These are phyloP conservation scores for Mortierella sp. DNA, from an alignment of 371 early-diverging fungal genomes.

Conservation along the genomic window DNA sequence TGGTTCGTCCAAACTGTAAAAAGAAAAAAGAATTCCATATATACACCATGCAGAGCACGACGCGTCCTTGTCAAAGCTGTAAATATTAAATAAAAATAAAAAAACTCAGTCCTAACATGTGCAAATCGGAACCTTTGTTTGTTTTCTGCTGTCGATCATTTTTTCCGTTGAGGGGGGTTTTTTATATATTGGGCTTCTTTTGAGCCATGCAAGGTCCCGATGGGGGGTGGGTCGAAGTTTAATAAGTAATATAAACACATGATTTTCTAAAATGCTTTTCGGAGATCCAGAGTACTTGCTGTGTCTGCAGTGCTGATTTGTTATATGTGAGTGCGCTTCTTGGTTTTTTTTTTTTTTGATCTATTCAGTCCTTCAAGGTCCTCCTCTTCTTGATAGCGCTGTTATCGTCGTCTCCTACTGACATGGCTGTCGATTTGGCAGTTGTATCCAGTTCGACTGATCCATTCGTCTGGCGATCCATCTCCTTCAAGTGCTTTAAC, in stretches of 20 bases:
- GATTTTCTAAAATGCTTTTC: too few relatives aligned
- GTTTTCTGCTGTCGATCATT: too few relatives aligned
- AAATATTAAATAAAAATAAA: neutral
- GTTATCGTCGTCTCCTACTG: constrained; percentile 22
- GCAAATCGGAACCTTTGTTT: neutral
- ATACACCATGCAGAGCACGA: neutral
- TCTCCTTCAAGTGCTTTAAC: constrained; percentile 76
- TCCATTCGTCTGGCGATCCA: constrained; percentile 42
- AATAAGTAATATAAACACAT: too few relatives aligned
- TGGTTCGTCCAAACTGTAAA: constrained; percentile 53
- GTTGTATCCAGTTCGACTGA: neutral
- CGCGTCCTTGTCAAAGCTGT: neutral
- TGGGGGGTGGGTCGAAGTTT: too few relatives aligned
- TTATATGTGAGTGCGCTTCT: neutral
- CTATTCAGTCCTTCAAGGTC: constrained; percentile 40
- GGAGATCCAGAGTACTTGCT: too few relatives aligned
- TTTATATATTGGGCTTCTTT: neutral
- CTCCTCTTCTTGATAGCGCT: constrained; percentile 46
- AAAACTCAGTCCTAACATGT: too few relatives aligned
- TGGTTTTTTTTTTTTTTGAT: neutral
- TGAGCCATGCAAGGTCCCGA: too few relatives aligned
- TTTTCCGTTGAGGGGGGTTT: neutral
- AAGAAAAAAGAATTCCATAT: neutral
- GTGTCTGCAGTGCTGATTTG: too few relatives aligned
- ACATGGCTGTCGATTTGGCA: constrained; percentile 32